Conservation (phyloP, 192 early-diverging fungal species). For the Entomortierella chlamydospora region DNA sequence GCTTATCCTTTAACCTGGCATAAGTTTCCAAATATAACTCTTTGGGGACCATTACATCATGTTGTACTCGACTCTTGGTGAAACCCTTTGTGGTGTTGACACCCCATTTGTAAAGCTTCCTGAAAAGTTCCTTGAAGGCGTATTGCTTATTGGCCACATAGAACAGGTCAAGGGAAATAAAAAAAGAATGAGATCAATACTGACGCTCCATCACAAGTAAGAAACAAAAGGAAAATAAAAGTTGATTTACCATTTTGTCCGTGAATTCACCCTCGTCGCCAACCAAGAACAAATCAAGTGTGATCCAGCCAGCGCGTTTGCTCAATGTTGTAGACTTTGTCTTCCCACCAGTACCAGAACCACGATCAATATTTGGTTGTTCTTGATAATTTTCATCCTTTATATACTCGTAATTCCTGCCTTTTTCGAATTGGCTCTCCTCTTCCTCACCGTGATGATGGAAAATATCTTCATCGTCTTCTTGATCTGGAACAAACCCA, state of each 20-base stretch:
- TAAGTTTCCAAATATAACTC: slow-evolving; percentile 75
- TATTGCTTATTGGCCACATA: slow-evolving; percentile 56
- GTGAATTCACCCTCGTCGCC: slow-evolving; percentile 44
- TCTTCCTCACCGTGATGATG: background rate
- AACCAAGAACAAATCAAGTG: slow-evolving; percentile 38
- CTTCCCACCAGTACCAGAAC: background rate
- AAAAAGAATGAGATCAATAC: slow-evolving; percentile 5
- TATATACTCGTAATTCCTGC: background rate
- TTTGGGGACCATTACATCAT: slow-evolving; percentile 79
- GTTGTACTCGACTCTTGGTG: slow-evolving; percentile 69
- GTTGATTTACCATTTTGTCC: slow-evolving; percentile 49
- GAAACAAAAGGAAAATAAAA: background rate
- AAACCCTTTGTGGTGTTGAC: slow-evolving; percentile 79
- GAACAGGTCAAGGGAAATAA: background rate
- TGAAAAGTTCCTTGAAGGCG: slow-evolving; percentile 67
- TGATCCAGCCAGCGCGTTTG: slow-evolving; percentile 40
- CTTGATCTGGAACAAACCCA: slow-evolving; percentile 25
- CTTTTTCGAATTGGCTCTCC: background rate
- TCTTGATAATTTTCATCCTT: background rate
- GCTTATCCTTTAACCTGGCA: slow-evolving; percentile 71
- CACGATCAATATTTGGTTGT: background rate
- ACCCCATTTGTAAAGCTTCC: slow-evolving; percentile 83
- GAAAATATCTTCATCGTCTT: slow-evolving; percentile 9
- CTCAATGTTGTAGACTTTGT: slow-evolving; percentile 16
- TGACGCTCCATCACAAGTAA: no score